Evolutionary conservation across 352 stramenopile genomes (phyloP).

Genomic region (Phytopythium ostracodes): DNA sequence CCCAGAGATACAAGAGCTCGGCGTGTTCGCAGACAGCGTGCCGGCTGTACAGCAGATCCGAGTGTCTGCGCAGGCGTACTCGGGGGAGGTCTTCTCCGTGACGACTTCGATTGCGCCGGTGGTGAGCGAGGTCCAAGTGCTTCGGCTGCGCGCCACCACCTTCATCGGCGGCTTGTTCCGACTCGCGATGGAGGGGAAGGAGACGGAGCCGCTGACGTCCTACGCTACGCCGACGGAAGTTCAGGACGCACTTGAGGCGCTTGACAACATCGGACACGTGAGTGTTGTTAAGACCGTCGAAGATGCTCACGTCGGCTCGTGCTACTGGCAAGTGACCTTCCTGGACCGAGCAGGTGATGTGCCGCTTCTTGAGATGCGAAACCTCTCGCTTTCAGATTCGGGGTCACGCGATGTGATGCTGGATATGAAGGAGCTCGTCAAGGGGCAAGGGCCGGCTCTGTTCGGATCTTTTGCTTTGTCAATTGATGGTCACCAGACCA

Average conservation of each 20-base stretch:
- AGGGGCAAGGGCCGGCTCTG: conserved; percentile 34
- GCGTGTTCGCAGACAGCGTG: conserved; percentile 27
- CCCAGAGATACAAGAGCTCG: conserved; percentile 53
- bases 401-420: conserved; percentile 38
- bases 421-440: conserved; percentile 34
- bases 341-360: conserved; percentile 46
- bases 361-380: conserved; percentile 32
- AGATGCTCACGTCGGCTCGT: conserved; percentile 28
- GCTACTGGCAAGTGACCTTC: conserved; percentile 62
- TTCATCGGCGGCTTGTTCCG: conserved; percentile 50
- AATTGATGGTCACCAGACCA: conserved; percentile 26
- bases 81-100: conserved; percentile 33
- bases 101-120: conserved; percentile 26
- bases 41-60: conserved; percentile 38
- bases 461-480: conserved; percentile 39
- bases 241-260: conserved; percentile 35
- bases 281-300: conserved; percentile 24
- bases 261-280: conserved; percentile 35
- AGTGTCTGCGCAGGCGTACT: conserved; percentile 29
- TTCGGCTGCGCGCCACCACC: conserved; percentile 30
- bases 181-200: conserved; percentile 26
- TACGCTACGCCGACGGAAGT: conserved; percentile 50
- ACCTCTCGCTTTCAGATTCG: conserved; percentile 42
- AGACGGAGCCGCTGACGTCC: conserved; percentile 35
- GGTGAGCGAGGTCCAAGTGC: conserved; percentile 36